These are phyloP conservation scores for Alternaria sp. DNA, from an alignment of 2,329 filamentous ascomycete species.

Conservation along the genomic window DNA sequence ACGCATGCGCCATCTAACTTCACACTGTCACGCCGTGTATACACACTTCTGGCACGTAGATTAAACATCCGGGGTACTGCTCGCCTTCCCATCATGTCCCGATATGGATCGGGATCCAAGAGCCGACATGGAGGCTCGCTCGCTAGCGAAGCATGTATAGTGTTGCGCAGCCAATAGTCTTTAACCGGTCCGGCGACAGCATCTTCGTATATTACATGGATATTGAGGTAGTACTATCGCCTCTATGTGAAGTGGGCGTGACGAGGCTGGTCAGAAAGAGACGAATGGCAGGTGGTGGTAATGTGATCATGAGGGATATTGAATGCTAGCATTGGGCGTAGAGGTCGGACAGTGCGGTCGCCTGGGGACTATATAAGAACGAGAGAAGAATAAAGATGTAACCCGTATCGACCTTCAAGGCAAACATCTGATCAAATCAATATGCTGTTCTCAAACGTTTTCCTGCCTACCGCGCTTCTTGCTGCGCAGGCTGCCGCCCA, in stretches of 20 bases:
- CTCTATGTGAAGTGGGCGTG: conserved; percentile 27
- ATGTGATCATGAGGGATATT: conserved; percentile 25
- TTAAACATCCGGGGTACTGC: conserved; percentile 35
- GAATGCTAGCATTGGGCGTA: background rate
- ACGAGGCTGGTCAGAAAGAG: conserved; percentile 12
- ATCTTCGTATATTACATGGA: conserved; percentile 30
- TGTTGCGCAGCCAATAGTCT: conserved; percentile 29
- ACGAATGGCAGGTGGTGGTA: conserved; percentile 7
- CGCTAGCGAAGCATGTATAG: conserved; percentile 27
- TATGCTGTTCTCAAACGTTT: conserved; percentile 50
- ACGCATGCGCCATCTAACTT: background rate
- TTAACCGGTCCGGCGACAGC: conserved; percentile 31
- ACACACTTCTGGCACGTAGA: conserved; percentile 20
- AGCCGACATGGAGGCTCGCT: conserved; percentile 33
- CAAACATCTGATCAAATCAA: conserved; percentile 3
- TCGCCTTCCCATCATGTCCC: conserved; percentile 21
- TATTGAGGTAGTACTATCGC: conserved; percentile 35
- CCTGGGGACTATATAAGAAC: conserved; percentile 26
- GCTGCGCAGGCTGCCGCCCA: conserved; percentile 44
- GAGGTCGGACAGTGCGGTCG: background rate
- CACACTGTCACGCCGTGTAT: conserved; percentile 28
- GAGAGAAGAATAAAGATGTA: background rate
- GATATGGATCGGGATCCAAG: conserved; percentile 29
- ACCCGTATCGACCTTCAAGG: background rate
- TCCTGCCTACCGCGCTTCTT: conserved; percentile 45